phyloP scores from a whole-genome alignment of 2,329 filamentous ascomycete genomes.

The Beauveria varroae region DNA sequence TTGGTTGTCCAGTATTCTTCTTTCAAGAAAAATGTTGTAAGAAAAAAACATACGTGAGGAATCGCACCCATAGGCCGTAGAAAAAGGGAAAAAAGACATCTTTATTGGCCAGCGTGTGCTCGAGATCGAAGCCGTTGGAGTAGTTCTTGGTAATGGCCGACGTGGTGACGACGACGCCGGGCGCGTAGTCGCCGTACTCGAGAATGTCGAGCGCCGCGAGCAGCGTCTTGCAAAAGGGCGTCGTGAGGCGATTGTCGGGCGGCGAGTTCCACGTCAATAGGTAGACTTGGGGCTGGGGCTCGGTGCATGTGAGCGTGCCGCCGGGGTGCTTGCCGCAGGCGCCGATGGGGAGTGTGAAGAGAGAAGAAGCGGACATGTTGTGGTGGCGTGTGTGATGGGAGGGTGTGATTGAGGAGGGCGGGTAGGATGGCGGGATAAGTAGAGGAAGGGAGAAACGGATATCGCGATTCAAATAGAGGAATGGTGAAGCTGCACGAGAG shows the following conservation, averaged over 20 bases:
- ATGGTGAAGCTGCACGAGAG: background rate
- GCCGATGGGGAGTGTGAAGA: slow-evolving; percentile 55
- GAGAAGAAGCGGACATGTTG: slow-evolving; percentile 13
- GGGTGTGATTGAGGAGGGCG: background rate
- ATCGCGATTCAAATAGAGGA: background rate
- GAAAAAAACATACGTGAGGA: slow-evolving; percentile 30
- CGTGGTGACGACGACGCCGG: slow-evolving; percentile 73
- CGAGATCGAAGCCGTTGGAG: slow-evolving; percentile 73
- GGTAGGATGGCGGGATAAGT: background rate
- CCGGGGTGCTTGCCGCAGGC: slow-evolving; percentile 36
- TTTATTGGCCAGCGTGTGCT: slow-evolving; percentile 48
- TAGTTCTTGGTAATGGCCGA: slow-evolving; percentile 72
- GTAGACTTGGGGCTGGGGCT: slow-evolving; percentile 56
- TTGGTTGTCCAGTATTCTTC: too few relatives aligned
- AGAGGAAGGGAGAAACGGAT: background rate
- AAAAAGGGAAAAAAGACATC: slow-evolving; percentile 56
- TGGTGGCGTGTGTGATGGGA: background rate
- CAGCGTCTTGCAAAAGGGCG: slow-evolving; percentile 59
- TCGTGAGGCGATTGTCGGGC: slow-evolving; percentile 69
- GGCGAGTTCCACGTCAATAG: slow-evolving; percentile 64
- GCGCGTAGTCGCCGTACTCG: slow-evolving; percentile 52
- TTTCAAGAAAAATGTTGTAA: too few relatives aligned
- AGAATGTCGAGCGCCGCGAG: slow-evolving; percentile 67
- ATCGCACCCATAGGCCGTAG: slow-evolving; percentile 56
- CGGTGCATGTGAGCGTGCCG: slow-evolving; percentile 55